Evolutionary conservation across 179 eudicot genomes (phyloP).

Genomic region (Pouteria campechiana): DNA sequence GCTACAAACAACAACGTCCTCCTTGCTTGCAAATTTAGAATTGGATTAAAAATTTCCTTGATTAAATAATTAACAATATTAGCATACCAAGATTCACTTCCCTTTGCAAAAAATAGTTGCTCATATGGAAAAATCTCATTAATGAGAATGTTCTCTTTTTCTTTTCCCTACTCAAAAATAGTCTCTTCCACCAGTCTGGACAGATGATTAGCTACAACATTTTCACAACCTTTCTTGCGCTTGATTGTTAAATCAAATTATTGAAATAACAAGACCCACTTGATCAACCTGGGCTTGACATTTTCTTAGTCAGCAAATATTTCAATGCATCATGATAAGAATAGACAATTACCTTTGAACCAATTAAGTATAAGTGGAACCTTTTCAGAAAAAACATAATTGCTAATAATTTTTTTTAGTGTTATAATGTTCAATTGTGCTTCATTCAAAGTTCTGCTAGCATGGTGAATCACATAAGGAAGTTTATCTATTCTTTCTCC

Average conservation of each 20-base stretch:
- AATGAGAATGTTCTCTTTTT: no score
- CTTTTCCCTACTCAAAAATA: neutral
- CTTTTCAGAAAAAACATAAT: neutral
- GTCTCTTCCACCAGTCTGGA: neutral
- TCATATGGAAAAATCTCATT: neutral
- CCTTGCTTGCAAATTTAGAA: no score
- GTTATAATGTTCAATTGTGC: conserved; percentile 1
- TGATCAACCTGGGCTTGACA: neutral
- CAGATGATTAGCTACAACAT: conserved; percentile 1
- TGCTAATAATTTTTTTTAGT: neutral
- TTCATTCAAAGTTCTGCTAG: neutral
- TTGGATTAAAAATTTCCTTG: neutral
- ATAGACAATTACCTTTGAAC: neutral
- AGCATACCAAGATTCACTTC: neutral
- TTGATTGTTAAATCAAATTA: neutral
- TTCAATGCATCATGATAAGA: neutral
- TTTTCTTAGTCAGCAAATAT: neutral
- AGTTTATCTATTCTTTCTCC: neutral
- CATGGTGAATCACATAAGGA: neutral
- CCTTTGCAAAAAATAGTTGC: neutral
- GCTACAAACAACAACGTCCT: no score
- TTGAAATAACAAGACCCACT: neutral
- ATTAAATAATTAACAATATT: neutral
- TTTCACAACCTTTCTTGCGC: neutral
- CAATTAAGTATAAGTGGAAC: neutral